Evolutionary conservation across 345 rosid genomes (phyloP).

Genomic region (Aquilaria malaccensis): DNA sequence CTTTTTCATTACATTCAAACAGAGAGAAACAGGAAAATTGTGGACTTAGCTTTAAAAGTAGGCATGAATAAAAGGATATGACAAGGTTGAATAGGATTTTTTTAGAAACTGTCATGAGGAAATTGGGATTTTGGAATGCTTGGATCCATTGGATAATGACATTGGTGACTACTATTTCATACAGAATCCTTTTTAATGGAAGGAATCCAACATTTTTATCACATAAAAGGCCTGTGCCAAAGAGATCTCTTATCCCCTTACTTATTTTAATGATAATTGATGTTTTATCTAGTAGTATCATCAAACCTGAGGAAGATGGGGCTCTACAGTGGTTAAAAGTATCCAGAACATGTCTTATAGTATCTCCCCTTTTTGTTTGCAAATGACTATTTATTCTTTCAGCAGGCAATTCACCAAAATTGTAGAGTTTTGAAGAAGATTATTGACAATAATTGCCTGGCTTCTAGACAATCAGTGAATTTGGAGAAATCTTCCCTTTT

Average conservation of each 20-base stretch:
- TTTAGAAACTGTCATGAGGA: not conserved
- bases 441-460: not conserved
- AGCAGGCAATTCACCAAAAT: not conserved
- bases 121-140: not conserved
- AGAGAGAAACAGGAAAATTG: not conserved
- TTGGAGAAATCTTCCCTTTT: not conserved
- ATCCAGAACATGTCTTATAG: not conserved
- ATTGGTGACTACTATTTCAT: not conserved
- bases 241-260: not conserved
- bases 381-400: not conserved
- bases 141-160: not conserved
- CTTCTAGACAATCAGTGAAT: not conserved
- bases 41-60: not conserved
- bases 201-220: no score
- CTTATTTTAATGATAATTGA: not conserved
- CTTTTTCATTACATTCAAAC: not conserved
- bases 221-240: not conserved
- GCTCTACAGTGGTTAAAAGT: not conserved
- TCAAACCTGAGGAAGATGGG: not conserved
- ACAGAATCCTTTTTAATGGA: no score
- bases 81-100: not conserved
- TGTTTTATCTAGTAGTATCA: not conserved
- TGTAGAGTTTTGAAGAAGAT: not conserved
- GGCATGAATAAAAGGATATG: not conserved
- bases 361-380: not conserved